A percentile compares a stretch with the other conserved stretches of the same genome.
Conservation (phyloP, 495 filamentous ascomycete species). For the Clavariopsis aquatica region DNA sequence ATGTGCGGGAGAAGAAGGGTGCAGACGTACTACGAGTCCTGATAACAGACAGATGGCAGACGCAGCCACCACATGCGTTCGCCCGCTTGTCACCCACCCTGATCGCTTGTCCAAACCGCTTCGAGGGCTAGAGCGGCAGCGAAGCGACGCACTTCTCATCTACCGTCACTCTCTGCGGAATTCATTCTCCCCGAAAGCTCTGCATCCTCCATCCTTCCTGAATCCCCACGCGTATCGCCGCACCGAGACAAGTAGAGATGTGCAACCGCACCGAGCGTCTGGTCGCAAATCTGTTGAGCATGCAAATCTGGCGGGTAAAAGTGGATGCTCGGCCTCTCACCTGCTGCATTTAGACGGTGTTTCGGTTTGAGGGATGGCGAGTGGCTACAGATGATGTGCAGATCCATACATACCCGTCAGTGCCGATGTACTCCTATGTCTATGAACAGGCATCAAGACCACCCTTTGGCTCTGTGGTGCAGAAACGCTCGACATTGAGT, state of each 20-base stretch:
- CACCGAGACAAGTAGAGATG: neutral
- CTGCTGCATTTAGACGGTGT: neutral
- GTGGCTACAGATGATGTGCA: neutral
- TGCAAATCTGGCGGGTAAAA: constrained; percentile 1
- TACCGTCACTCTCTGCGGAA: neutral
- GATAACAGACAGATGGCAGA: neutral
- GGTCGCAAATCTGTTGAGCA: neutral
- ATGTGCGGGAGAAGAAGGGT: neutral
- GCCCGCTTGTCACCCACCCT: neutral
- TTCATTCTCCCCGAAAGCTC: neutral
- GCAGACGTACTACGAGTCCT: neutral
- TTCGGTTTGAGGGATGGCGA: neutral
- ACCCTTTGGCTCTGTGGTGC: neutral
- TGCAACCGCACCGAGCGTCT: neutral
- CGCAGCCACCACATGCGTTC: neutral
- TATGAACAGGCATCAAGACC: neutral
- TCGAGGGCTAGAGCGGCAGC: no score
- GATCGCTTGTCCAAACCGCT: neutral
- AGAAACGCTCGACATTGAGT: neutral
- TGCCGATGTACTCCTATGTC: neutral
- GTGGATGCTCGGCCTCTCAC: neutral
- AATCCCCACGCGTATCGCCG: neutral
- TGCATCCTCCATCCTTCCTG: neutral
- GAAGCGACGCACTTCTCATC: neutral
- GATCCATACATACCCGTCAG: neutral